Evolutionary conservation across 495 filamentous ascomycete genomes (phyloP).

Genomic region (Neurospora discreta): DNA sequence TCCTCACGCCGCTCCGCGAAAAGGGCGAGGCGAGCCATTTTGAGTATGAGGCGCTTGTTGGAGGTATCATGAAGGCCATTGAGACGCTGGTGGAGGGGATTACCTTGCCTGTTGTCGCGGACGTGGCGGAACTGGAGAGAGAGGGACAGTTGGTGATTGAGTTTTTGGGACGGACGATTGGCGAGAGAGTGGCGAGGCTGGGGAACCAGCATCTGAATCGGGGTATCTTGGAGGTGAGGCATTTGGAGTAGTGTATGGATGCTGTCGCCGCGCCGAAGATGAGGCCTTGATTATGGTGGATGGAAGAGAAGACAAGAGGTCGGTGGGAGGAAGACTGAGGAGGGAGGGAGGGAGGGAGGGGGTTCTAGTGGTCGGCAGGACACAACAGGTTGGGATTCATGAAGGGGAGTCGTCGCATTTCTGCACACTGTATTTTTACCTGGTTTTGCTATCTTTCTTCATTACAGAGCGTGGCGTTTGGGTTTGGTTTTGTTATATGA

Average conservation of each 20-base stretch:
- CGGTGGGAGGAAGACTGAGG: neutral
- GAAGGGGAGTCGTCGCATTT: too few relatives aligned
- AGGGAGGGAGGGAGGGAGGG: too few relatives aligned
- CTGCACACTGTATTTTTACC: neutral
- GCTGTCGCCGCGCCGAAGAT: neutral
- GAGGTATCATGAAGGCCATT: constrained; percentile 50
- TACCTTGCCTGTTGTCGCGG: constrained; percentile 9
- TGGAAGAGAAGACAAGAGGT: neutral
- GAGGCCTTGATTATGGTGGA: neutral
- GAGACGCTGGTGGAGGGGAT: constrained; percentile 26
- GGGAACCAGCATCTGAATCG: constrained; percentile 39
- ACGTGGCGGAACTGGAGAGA: constrained; percentile 18
- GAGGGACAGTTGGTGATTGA: constrained; percentile 44
- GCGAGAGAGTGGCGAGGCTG: constrained; percentile 42
- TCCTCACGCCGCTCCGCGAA: constrained; percentile 52
- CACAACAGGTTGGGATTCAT: too few relatives aligned
- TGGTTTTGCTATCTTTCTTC: neutral
- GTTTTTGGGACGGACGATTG: constrained; percentile 48
- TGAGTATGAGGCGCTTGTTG: constrained; percentile 54
- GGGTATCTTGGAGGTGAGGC: constrained; percentile 37
- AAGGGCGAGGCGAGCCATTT: constrained; percentile 40
- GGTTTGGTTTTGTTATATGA: neutral
- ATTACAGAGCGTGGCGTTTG: neutral
- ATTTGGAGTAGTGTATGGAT: constrained; percentile 17
- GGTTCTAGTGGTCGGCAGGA: neutral